Evolutionary conservation across 306 rosid species (phyloP), one percentile per base, ranked within the genome.

Genomic region (Vachellia collinsii): DNA sequence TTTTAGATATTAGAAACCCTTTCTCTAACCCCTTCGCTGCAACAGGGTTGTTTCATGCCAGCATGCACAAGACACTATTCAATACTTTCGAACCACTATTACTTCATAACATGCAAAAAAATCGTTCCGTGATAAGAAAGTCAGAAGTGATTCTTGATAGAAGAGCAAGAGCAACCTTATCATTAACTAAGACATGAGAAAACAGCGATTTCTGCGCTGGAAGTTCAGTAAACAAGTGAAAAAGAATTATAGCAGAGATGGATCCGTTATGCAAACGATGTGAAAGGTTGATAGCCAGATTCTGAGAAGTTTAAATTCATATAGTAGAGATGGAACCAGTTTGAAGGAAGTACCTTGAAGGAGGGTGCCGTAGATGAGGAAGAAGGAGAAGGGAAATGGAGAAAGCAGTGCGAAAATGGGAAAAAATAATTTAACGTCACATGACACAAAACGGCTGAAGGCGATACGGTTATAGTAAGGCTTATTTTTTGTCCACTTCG

Each of bases 331-430:
- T 23, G 25, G 48, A 70, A 3, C 39, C 3, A 56, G 67, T 78
- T 78, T 68, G 16, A 70, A 44, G 67, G 39, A 17, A 22, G 59
- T 77, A 81, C 88, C 85, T 81, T 81, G 78, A 13, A 56, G 80
- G 8, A 12, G 74, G 74, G 61, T 44, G 74, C 29, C 58, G 70
- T 54, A 61, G 85, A 80, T 8, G 72, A 66, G 8, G 77, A 22
- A 41, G 78, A 74, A 25, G 56, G 47, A 61, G 22, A 50, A 50
- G 70, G 78, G 34, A 4, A 22, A 59, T 23, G 64, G 67, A 59
- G 53, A 44, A 41, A 14, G 29, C 75, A 80, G 82, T 85, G 80
- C 71, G 10, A 41, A 73, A 36, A 47, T 46, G 36, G 19, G 38
- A 70, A 29, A 61, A 7, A 43, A 34, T 58, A 73, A 58, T 58